These are phyloP conservation scores for Leccinum variabile DNA, from an alignment of 1,284 basidiomycete species.

Conservation along the genomic window DNA sequence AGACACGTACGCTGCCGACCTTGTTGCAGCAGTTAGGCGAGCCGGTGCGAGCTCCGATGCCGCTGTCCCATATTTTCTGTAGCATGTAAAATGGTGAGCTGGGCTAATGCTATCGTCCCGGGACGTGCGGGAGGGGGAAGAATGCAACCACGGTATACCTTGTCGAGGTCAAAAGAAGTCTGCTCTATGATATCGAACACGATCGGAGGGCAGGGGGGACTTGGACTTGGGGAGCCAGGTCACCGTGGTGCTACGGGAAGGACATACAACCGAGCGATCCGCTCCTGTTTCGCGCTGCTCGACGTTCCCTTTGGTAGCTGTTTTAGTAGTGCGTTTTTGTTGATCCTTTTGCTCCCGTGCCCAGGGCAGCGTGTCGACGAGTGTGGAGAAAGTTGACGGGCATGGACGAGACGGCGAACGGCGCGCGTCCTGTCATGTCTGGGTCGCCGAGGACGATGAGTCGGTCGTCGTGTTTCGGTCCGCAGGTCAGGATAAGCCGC, in stretches of 20 bases:
- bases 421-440: constrained; percentile 37
- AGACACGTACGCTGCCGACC: too few species aligned
- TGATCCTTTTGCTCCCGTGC: not conserved
- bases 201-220: constrained; percentile 22
- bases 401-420: constrained; percentile 65
- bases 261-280: constrained; percentile 51
- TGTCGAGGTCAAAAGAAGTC: constrained; percentile 86
- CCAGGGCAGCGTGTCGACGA: constrained; percentile 15
- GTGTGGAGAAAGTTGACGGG: constrained; percentile 47
- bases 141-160: constrained; percentile 52
- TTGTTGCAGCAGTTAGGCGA: too few species aligned
- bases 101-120: not conserved
- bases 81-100: constrained; percentile 35
- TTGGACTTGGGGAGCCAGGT: not conserved
- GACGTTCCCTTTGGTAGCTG: not conserved
- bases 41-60: constrained; percentile 49
- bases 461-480: constrained; percentile 21
- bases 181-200: constrained; percentile 67
- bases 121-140: not conserved
- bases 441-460: constrained; percentile 39
- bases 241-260: constrained; percentile 38
- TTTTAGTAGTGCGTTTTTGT: constrained; percentile 4
- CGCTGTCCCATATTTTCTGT: constrained; percentile 90
- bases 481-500: constrained; percentile 58
- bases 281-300: constrained; percentile 60